Percentiles rank a stretch among this genome's conserved stretches.
phyloP scores from a whole-genome alignment of 208 protist genomes.

The Tritrichomonas foetus region DNA sequence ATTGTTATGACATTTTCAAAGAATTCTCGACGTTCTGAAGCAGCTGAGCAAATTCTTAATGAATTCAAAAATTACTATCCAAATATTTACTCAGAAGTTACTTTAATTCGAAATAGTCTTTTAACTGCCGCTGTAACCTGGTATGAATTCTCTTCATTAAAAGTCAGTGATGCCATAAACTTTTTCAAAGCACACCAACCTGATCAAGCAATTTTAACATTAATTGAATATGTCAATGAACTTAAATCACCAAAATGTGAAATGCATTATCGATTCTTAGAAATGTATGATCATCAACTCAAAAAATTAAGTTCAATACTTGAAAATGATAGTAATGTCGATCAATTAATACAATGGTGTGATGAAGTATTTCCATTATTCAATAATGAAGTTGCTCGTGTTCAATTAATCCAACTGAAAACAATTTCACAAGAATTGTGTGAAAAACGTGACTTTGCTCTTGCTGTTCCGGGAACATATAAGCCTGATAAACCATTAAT shows the following conservation, averaged over 20 bases:
- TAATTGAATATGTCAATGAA: background rate
- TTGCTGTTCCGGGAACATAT: slow-evolving; percentile 11
- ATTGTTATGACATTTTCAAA: background rate
- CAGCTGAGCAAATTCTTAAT: background rate
- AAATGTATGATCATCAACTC: background rate
- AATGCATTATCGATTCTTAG: background rate
- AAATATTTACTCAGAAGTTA: background rate
- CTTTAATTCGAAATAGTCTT: background rate
- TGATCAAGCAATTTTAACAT: background rate
- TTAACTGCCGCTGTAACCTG: background rate
- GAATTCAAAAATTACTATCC: background rate
- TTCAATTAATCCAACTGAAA: background rate
- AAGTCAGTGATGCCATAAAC: background rate
- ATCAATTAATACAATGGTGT: background rate
- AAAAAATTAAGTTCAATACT: background rate
- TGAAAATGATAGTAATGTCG: background rate
- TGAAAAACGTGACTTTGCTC: background rate
- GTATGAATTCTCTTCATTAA: background rate
- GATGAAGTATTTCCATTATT: background rate
- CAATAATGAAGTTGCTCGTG: background rate
- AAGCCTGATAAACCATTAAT: background rate
- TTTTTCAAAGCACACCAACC: background rate
- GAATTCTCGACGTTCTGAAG: background rate
- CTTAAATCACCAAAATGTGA: background rate
- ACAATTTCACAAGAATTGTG: background rate